These are phyloP conservation scores for Gloeostereum incarnatum DNA, from an alignment of 768 basidiomycete genomes.

Conservation along the genomic window DNA sequence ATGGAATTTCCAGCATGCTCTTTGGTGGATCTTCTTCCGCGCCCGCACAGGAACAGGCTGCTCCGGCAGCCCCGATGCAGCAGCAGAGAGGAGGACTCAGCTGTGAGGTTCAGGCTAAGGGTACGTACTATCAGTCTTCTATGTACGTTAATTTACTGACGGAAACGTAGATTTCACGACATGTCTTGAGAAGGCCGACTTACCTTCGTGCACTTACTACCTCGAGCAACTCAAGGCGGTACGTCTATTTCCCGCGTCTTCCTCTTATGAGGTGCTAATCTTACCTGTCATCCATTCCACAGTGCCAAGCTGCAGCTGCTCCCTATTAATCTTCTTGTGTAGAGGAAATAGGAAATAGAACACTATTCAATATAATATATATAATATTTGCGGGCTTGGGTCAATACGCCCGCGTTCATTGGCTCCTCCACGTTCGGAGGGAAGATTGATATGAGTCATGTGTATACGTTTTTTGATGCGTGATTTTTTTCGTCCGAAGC, in stretches of 20 bases:
- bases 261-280: neutral
- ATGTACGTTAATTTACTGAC: neutral
- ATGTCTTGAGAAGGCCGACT: slow-evolving; percentile 76
- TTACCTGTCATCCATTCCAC: slow-evolving; percentile 7
- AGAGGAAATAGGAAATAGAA: no score
- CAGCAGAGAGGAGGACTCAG: slow-evolving; percentile 32
- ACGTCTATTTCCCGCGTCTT: slow-evolving; percentile 20
- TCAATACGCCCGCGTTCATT: no score
- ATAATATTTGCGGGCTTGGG: no score
- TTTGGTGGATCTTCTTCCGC: slow-evolving; percentile 60
- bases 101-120: slow-evolving; percentile 80
- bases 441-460: no score
- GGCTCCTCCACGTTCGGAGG: no score
- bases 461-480: no score
- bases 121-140: slow-evolving; percentile 22
- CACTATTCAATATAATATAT: no score
- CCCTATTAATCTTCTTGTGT: slow-evolving; percentile 44
- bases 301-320: slow-evolving; percentile 75
- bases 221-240: slow-evolving; percentile 85
- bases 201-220: slow-evolving; percentile 78
- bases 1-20: slow-evolving; percentile 85
- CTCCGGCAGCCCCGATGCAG: slow-evolving; percentile 41
- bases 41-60: slow-evolving; percentile 33
- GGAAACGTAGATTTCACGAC: slow-evolving; percentile 59
- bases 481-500: no score